These are phyloP conservation scores for Botryobasidium botryosum DNA, from an alignment of 768 basidiomycete species.

Conservation along the genomic window DNA sequence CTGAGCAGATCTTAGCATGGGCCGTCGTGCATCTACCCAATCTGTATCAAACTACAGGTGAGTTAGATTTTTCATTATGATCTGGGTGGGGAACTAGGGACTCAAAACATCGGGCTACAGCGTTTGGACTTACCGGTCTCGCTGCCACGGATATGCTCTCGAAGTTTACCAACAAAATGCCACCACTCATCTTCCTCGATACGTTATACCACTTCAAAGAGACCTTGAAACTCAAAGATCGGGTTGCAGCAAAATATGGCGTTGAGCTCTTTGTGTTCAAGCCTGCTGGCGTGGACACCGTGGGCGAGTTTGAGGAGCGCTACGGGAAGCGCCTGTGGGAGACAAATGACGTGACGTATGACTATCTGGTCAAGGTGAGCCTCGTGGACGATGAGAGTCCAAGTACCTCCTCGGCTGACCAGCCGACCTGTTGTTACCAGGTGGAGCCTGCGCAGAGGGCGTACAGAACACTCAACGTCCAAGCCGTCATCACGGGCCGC, in stretches of 20 bases:
- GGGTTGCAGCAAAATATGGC: slow-evolving; percentile 62
- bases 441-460: slow-evolving; percentile 87
- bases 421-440: slow-evolving; percentile 23
- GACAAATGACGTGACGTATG: slow-evolving; percentile 70
- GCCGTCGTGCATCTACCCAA: slow-evolving; percentile 60
- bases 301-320: slow-evolving; percentile 58
- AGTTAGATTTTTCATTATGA: not conserved
- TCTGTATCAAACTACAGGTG: slow-evolving; percentile 69
- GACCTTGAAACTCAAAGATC: slow-evolving; percentile 75
- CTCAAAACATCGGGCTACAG: slow-evolving; percentile 17
- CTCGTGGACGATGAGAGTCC: not conserved
- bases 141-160: slow-evolving; percentile 91
- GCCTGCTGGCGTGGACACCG: slow-evolving; percentile 51
- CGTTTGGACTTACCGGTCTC: slow-evolving; percentile 89
- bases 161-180: slow-evolving; percentile 46
- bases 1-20: slow-evolving; percentile 79
- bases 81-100: not conserved
- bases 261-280: slow-evolving; percentile 58
- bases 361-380: slow-evolving; percentile 77
- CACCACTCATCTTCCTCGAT: slow-evolving; percentile 90
- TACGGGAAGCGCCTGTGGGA: slow-evolving; percentile 80
- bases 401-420: not conserved
- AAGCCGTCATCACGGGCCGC: slow-evolving; percentile 87
- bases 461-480: slow-evolving; percentile 60
- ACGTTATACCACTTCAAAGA: slow-evolving; percentile 92